Evolutionary conservation across 805 yeast genomes (phyloP), one percentile per base, ranked within the genome.

Genomic region (Cyberlindnera japonica): DNA sequence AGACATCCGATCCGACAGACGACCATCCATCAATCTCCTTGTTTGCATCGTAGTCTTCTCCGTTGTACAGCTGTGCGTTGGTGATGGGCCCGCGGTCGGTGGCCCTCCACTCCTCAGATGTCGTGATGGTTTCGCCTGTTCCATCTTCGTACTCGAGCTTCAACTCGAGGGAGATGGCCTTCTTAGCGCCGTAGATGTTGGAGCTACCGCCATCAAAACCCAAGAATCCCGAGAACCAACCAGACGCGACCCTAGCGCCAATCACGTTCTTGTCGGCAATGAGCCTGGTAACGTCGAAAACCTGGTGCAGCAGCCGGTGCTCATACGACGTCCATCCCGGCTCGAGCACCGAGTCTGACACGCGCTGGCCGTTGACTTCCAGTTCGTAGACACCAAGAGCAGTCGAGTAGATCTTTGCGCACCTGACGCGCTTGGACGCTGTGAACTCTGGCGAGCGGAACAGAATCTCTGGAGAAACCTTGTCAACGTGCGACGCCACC

Each of bases 271-370:
- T 11, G 2, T 24, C 8, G 1, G n/a, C 21, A n/a, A 47, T 17
- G 8, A 34, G 17, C 2, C 13, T 15, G 11, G 49, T 36, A 17
- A 40, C 47, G 25, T 45, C 51, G 19, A 40, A 48, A 14, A 45
- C 47, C 30, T 48, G 51, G 23, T 48, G 51, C 2, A 48, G 33
- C 15, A 48, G 16, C 37, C 51, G 38, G 36, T 48, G 47, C n/a
- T 48, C 41, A 26, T 48, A 48, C 12, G 42, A 38, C 3, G 51
- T 45, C 51, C 51, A 48, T 5, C 49, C 47, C 7, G 51, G 51
- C 5, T 35, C 47, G 6, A 45, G 21, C n/a, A 40, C 40, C 16
- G 44, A 20, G 8, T 33, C 31, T 19, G 45, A 34, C n/a, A 48
- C 43, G 5, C 32, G 29, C 14, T 16, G 18, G 6, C 49, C 49